Evolutionary conservation across 345 rosid species (phyloP).

Genomic region (Stellera chamaejasme): DNA sequence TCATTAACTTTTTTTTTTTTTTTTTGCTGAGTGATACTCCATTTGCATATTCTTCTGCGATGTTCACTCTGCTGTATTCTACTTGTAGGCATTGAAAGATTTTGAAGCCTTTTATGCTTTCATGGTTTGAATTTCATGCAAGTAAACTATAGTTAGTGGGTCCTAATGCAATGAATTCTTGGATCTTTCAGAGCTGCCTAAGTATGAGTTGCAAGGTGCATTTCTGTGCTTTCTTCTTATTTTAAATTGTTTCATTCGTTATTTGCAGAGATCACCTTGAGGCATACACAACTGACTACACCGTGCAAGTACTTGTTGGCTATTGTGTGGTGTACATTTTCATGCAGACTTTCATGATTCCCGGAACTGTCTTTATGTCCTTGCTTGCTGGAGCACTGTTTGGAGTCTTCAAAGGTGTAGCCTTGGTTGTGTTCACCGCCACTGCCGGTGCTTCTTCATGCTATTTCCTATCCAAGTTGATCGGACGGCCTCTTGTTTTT

Average conservation of each 20-base stretch:
- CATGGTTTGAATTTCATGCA: no score
- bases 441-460: conserved; percentile 98
- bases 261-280: conserved; percentile 74
- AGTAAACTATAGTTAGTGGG: no score
- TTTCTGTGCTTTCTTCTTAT: conserved; percentile 4
- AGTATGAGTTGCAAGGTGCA: not conserved
- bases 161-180: no score
- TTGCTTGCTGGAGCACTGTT: conserved; percentile 93
- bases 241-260: conserved; percentile 1
- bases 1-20: no score
- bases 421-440: conserved; percentile 74
- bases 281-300: conserved; percentile 81
- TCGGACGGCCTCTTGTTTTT: conserved; percentile 76
- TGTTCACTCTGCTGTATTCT: no score
- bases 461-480: conserved; percentile 72
- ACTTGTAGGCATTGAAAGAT: no score
- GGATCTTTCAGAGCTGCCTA: no score
- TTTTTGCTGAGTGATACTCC: no score
- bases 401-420: conserved; percentile 82
- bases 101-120: no score
- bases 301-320: conserved; percentile 72
- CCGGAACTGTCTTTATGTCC: conserved; percentile 89
- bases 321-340: conserved; percentile 73
- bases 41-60: no score
- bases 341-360: conserved; percentile 98